phyloP scores from a whole-genome alignment of 257 asterid genomes.

The Solanum sejunctum region DNA sequence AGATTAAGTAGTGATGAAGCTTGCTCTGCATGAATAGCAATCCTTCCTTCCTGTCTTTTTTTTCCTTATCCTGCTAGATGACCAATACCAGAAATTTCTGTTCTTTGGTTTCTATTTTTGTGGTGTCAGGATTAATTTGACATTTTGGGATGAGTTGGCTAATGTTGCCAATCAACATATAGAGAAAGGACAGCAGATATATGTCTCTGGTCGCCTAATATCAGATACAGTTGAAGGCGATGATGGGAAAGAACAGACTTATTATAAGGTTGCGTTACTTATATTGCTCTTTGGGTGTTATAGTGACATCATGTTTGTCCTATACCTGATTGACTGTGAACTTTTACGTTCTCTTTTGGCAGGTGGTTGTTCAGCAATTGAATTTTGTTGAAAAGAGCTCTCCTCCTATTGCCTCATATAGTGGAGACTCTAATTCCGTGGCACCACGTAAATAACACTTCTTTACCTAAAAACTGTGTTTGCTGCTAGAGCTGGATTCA shows the following conservation, averaged over 20 bases:
- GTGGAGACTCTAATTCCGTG: conserved; percentile 27
- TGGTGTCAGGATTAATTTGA: conserved; percentile 8
- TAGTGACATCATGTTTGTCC: background rate
- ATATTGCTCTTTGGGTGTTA: background rate
- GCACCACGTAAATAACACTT: conserved; percentile 1
- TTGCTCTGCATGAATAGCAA: background rate
- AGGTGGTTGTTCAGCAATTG: conserved; percentile 86
- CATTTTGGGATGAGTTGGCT: conserved; percentile 11
- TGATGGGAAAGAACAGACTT: conserved; percentile 81
- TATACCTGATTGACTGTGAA: background rate
- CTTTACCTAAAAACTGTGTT: background rate
- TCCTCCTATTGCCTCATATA: conserved; percentile 40
- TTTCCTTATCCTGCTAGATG: background rate
- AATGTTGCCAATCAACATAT: conserved; percentile 25
- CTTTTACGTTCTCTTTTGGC: conserved; percentile 9
- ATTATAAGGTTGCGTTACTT: conserved; percentile 55
- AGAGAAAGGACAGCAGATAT: conserved; percentile 83
- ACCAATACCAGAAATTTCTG: background rate
- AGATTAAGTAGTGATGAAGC: background rate
- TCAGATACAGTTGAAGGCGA: conserved; percentile 76
- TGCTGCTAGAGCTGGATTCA: background rate
- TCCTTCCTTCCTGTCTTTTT: background rate
- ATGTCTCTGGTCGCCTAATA: conserved; percentile 67
- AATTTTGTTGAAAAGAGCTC: conserved; percentile 56
- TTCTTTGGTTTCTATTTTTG: background rate